Base-by-base conservation (phyloP, 2,329 filamentous ascomycete genomes). In the Chaetomiaceae sp. region DNA sequence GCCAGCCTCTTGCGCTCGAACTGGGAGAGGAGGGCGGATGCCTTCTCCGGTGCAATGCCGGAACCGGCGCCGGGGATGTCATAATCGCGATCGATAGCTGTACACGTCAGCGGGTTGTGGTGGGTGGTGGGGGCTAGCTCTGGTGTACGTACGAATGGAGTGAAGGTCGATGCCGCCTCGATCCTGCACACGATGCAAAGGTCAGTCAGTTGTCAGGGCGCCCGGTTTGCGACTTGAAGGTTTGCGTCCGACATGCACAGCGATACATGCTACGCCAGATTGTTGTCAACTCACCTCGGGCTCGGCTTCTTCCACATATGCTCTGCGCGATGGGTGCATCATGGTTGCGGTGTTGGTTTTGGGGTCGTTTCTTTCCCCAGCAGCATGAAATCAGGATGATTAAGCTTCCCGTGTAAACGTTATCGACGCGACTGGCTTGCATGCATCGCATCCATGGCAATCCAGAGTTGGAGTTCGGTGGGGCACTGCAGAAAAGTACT, bases 1-100 rank as follows among this genome's bases (percentile, higher is more conserved):
- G 90, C 91, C 63, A 89, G 81, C 63, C 90, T 83, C 70, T 96
- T 96, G 55, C 92, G 87, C 63, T 90, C 87, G 68, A 99, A 93
- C 66, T 97, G 91, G 30, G 82, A 85, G 17, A 95, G 74, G 48
- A 96, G 84, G 13, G 88, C 89, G 3, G 89, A 91, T 3, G 89
- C 89, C 66, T 89, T 89, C 65, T 93, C 87, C 4, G 87, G 81
- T 7, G 85, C 81, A 40, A 86, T 83, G 41, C 87, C 87, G 17
- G 80, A 77, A 3, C 75, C 71, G 3, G 74, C 74, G 27, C 82
- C 74, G 20, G 85, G 85, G 47, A 96, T 79, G 38, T 87, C 82
- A 77, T 97, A 93, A 71, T 97, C 86, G 64, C 83, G 87, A 64
- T 97, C 91, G 57, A 77, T 71, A 35, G 74, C 62, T 66, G 7